Base-by-base conservation (phyloP, 1,284 basidiomycete species). In the Laetiporus sulphureus region DNA sequence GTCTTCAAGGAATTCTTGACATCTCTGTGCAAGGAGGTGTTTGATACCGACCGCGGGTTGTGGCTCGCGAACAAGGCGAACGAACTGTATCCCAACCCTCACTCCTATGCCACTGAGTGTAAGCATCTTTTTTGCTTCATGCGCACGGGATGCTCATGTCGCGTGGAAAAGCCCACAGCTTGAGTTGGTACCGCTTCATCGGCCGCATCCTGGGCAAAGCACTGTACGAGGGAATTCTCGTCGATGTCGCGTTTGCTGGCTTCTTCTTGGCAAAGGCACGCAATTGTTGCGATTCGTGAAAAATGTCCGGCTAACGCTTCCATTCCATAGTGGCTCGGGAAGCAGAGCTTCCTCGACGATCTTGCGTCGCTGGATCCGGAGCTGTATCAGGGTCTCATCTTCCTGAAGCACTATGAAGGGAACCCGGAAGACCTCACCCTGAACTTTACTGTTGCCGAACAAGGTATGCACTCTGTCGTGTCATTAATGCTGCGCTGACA, bases 1-100 rank as follows among this genome's bases (percentile, higher is more conserved):
- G 80, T 99, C 6, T 98, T 97, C 71, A 99, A 99, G n/a, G 96
- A 98, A 63, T 96, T 99, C 57, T 77, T 99, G 55, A 98, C 93
- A 1, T 86, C 84, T 11, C 63, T 97, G 16, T 85, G 82, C 41
- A 92, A 89, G 56, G 93, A 98, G 61, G 94, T 89, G 0, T 98
- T 99, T 50, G 92, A 99, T 56, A 88, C 88, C n/a, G 82, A 98
- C 57, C 80, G 92, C 13, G 96, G 96, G 2, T 67, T 99, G 11
- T 99, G 95, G 95, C 68, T 93, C 32, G 81, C 79, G 21, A 99
- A 86, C 40, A 77, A 83, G 60, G 81, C 91, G 57, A 91, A 96
- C 45, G 91, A 97, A 64, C 69, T 99, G 38, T 99, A 97, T 59
- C 95, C 95, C 0, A 95, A 94, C 56, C 91, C 94, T 2, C 89